Evolutionary conservation across 371 early-diverging fungal genomes (phyloP).

Genomic region (Funneliformis caledonium): DNA sequence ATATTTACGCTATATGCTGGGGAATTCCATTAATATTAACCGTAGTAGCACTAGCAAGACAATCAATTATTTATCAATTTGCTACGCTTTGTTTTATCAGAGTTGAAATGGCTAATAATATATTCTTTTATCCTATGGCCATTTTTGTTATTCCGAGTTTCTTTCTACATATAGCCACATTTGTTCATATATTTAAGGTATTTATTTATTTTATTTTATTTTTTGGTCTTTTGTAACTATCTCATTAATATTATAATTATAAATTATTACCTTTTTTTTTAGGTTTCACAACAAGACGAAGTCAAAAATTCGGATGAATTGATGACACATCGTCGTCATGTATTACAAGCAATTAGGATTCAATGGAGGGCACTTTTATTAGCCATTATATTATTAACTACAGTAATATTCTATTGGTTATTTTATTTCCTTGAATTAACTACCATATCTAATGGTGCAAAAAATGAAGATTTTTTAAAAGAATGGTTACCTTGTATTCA

Average conservation of each 20-base stretch:
- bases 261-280: neutral
- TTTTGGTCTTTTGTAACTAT: no score
- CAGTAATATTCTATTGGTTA: conserved; percentile 26
- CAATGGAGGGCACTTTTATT: conserved; percentile 27
- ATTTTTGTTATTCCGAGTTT: conserved; percentile 1
- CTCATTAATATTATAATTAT: neutral
- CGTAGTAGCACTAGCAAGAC: neutral
- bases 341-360: conserved; percentile 18
- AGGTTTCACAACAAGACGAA: neutral
- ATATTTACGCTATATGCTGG: neutral
- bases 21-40: conserved; percentile 6
- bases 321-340: neutral
- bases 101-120: neutral
- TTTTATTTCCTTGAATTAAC: conserved; percentile 14
- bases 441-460: neutral
- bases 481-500: conserved; percentile 21
- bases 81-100: conserved; percentile 18
- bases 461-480: neutral
- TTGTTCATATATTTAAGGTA: conserved; percentile 9
- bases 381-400: neutral
- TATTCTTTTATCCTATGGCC: conserved; percentile 28
- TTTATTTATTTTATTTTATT: neutral
- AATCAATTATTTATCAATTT: neutral
- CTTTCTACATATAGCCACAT: conserved; percentile 7
- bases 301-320: neutral